These are phyloP conservation scores for Stropharia rugosoannulata DNA, from an alignment of 768 basidiomycete species.

Conservation along the genomic window DNA sequence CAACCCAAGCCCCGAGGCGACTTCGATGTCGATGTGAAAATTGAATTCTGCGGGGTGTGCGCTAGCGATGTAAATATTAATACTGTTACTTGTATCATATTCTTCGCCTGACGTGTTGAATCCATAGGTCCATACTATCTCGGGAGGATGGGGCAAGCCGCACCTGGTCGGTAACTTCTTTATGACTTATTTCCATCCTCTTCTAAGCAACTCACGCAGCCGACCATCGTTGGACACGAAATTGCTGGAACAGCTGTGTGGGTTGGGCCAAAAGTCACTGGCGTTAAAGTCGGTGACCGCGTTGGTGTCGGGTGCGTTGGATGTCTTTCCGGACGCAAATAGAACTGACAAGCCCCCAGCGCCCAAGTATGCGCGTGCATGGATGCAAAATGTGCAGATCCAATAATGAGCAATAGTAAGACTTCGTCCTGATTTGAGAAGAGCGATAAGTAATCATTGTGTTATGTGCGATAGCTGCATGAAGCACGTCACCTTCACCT, in stretches of 20 bases:
- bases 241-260: constrained; percentile 52
- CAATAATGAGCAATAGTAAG: constrained; percentile 53
- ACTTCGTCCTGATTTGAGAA: background rate
- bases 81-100: background rate
- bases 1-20: constrained; percentile 51
- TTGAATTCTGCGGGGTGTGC: constrained; percentile 51
- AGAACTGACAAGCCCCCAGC: constrained; percentile 38
- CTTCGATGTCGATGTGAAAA: constrained; percentile 56
- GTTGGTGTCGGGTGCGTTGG: constrained; percentile 42
- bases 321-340: too few species aligned
- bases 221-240: constrained; percentile 48
- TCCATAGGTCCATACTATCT: constrained; percentile 36
- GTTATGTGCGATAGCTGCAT: constrained; percentile 33
- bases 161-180: constrained; percentile 19
- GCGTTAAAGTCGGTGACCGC: constrained; percentile 55
- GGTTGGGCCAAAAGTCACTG: constrained; percentile 53
- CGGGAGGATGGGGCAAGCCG: constrained; percentile 35
- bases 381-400: constrained; percentile 46
- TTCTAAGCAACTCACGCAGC: constrained; percentile 17
- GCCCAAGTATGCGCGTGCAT: constrained; percentile 48
- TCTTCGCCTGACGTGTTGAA: background rate
- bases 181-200: background rate
- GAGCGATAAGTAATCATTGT: background rate
- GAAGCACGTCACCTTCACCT: constrained; percentile 34
- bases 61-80: constrained; percentile 43